phyloP scores from a whole-genome alignment of 2,329 filamentous ascomycete species.

The Zarea fungicola region DNA sequence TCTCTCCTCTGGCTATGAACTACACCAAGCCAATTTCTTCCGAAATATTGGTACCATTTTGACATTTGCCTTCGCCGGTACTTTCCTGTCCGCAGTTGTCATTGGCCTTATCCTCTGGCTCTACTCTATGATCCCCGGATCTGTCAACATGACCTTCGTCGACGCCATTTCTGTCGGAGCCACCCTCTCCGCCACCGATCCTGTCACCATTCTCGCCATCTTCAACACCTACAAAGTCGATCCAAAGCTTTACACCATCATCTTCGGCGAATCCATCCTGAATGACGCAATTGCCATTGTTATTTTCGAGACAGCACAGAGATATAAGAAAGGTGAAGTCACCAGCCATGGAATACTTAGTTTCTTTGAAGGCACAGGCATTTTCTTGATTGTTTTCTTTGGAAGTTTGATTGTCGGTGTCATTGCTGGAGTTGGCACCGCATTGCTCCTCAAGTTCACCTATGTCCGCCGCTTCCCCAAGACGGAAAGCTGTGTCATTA shows the following conservation, averaged over 20 bases:
- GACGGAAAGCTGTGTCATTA: constrained; percentile 91
- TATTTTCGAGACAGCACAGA: constrained; percentile 94
- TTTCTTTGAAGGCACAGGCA: constrained; percentile 84
- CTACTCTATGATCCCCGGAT: constrained; percentile 81
- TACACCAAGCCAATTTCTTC: constrained; percentile 99
- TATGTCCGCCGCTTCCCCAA: constrained; percentile 89
- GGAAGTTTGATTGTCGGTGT: constrained; percentile 88
- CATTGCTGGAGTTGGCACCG: constrained; percentile 78
- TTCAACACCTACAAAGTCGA: constrained; percentile 99
- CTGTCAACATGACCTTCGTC: constrained; percentile 81
- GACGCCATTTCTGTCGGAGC: constrained; percentile 96
- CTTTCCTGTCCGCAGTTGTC: constrained; percentile 94
- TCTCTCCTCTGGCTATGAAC: constrained; percentile 90
- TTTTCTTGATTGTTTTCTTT: constrained; percentile 95
- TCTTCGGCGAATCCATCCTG: constrained; percentile 96
- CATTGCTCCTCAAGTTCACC: constrained; percentile 88
- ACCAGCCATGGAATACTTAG: constrained; percentile 71
- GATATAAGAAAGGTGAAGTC: constrained; percentile 74
- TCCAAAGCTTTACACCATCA: constrained; percentile 96
- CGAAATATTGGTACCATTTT: constrained; percentile 95
- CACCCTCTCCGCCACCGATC: constrained; percentile 93
- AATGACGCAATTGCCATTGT: constrained; percentile 99
- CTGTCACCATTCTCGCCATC: constrained; percentile 95
- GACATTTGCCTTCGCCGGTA: constrained; percentile 95
- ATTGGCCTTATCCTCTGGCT: constrained; percentile 83